Base-by-base conservation (phyloP, 441 rosid species). In the Adansonia grandidieri region DNA sequence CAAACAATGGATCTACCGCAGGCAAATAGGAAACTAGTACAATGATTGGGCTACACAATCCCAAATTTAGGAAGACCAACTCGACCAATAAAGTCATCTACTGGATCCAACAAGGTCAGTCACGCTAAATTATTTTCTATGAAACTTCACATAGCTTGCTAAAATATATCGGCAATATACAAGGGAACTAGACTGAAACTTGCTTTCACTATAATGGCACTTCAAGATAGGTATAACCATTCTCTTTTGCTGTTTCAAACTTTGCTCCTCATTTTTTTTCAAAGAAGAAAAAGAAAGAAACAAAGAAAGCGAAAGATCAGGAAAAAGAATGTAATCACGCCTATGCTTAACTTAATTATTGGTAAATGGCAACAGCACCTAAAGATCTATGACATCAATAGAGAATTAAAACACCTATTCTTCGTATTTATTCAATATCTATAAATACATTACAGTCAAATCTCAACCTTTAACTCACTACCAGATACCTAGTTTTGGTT, bases 391-490 rank as follows among this genome's bases (percentile, higher is more conserved):
- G 7, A 32, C 19, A 2, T 63, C 37, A 6, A 2, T 6, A 11
- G 19, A 14, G 45, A 28, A 64, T 37, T 37, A 37, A 11, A 6
- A 64, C 15, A 37, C 20, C 2, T 13, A 64, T 64, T 64, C 69
- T 37, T 37, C 6, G 11, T 37, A 3, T 64, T 5, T 15, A 37
- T 24, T 61, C 66, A 61, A 24, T 61, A n/a, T 61, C n/a, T 24
- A 22, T 53, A 15, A 60, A 5, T 24, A 61, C n/a, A 5, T 24
- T 24, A 24, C 15, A 4, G 42, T 61, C 9, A 2, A 61, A 22
- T 61, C 66, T 61, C 58, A 4, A 40, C n/a, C 68, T 63, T n/a
- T 32, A 32, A 19, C 68, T 63, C 68, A 14, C 44, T 32, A 63
- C 20, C 17, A 32, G 47, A 32, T 63, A 14, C 68, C 45, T 63